Percentiles rank a stretch among this genome's conserved stretches.
Evolutionary conservation across 1,284 basidiomycete species (phyloP).

Genomic region (Ganoderma leucocontextum): DNA sequence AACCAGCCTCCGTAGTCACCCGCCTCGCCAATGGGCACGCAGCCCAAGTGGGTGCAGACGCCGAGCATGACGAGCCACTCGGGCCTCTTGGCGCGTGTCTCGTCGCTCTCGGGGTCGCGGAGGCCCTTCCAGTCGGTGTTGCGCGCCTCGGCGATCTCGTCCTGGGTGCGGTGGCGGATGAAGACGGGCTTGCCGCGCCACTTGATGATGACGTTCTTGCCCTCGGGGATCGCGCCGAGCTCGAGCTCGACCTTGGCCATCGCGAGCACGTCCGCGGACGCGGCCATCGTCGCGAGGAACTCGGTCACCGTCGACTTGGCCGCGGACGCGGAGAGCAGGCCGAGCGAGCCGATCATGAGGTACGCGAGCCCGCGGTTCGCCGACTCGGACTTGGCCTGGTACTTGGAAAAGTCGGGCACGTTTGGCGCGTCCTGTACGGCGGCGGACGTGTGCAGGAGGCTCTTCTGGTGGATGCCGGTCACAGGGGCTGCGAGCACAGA

Average conservation of each 20-base stretch:
- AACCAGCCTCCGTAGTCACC: constrained; percentile 99
- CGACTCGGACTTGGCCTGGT: constrained; percentile 77
- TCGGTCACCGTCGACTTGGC: constrained; percentile 96
- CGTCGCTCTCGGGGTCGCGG: constrained; percentile 94
- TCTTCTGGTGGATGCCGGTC: constrained; percentile 67
- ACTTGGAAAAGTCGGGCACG: constrained; percentile 90
- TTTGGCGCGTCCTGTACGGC: constrained; percentile 70
- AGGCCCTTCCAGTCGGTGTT: constrained; percentile 85
- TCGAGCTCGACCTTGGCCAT: constrained; percentile 99
- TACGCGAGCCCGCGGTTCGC: constrained; percentile 91
- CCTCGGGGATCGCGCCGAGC: constrained; percentile 91
- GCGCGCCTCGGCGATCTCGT: constrained; percentile 96
- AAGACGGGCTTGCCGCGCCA: constrained; percentile 99
- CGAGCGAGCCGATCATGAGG: constrained; percentile 97
- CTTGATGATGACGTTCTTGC: constrained; percentile 98
- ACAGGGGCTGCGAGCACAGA: constrained; percentile 49
- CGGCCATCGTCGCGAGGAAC: constrained; percentile 95
- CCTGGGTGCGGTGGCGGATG: constrained; percentile 94
- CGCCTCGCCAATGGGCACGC: constrained; percentile 98
- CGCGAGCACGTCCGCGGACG: constrained; percentile 97
- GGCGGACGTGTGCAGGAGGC: constrained; percentile 78
- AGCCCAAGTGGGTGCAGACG: constrained; percentile 98
- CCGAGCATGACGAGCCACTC: constrained; percentile 99
- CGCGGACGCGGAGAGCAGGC: constrained; percentile 92
- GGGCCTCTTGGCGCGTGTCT: constrained; percentile 90